Percentiles rank a stretch among this genome's conserved stretches.
phyloP scores from a whole-genome alignment of 2,329 filamentous ascomycete species.

The Biscogniauxia marginata region DNA sequence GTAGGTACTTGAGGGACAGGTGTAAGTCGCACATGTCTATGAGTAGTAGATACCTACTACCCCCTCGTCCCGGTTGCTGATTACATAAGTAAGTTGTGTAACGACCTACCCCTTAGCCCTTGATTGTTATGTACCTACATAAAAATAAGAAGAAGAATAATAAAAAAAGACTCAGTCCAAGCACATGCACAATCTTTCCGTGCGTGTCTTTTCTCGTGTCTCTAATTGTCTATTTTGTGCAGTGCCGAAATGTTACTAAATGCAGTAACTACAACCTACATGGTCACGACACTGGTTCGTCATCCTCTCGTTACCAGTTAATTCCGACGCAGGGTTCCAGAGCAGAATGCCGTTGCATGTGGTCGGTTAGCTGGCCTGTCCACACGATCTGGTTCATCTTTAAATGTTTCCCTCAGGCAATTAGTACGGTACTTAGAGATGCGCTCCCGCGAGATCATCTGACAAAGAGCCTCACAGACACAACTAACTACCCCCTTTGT shows the following conservation, averaged over 20 bases:
- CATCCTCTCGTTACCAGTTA: background rate
- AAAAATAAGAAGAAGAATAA: no score
- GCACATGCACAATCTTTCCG: no score
- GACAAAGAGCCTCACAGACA: background rate
- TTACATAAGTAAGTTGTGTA: no score
- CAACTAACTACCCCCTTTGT: background rate
- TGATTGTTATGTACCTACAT: no score
- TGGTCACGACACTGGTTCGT: background rate
- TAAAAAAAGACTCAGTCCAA: no score
- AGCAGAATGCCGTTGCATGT: background rate
- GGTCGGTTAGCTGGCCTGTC: background rate
- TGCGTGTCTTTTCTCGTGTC: no score
- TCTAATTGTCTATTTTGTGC: background rate
- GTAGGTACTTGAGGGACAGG: no score
- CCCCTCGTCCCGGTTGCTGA: no score
- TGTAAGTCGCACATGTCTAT: no score
- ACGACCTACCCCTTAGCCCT: no score
- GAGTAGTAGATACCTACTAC: no score
- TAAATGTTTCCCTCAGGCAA: background rate
- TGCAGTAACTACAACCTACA: background rate
- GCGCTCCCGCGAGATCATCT: background rate
- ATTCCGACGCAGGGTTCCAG: background rate
- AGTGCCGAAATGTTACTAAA: background rate
- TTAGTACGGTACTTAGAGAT: background rate
- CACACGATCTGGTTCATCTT: background rate